A percentile compares a stretch with the other conserved stretches of the same genome.
Conservation (phyloP, 768 basidiomycete species). For the Lepiota venenata region DNA sequence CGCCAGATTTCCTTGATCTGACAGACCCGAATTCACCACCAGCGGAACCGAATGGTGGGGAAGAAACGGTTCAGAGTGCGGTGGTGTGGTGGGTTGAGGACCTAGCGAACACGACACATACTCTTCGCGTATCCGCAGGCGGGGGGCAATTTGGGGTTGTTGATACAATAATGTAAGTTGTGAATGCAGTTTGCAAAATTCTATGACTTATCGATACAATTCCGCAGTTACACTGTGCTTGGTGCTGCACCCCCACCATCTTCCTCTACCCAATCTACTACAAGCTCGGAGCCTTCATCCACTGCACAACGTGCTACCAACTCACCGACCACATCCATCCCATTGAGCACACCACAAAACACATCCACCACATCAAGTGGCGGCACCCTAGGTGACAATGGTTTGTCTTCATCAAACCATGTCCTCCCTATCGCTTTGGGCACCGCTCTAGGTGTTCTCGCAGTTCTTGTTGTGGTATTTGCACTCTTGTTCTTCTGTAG, state of each 20-base stretch:
- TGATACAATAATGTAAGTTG: no score
- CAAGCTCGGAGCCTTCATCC: constrained; percentile 16
- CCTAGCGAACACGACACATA: constrained; percentile 32
- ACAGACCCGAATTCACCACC: constrained; percentile 2
- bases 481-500: constrained; percentile 28
- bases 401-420: constrained; percentile 15
- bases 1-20: constrained; percentile 30
- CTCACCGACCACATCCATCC: background rate
- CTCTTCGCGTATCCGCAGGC: constrained; percentile 33
- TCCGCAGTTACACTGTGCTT: constrained; percentile 14
- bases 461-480: constrained; percentile 22
- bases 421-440: constrained; percentile 30
- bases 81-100: constrained; percentile 36
- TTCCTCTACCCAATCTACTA: constrained; percentile 11
- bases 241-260: constrained; percentile 13
- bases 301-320: no score
- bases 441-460: constrained; percentile 28
- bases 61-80: constrained; percentile 33
- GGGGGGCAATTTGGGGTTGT: constrained; percentile 29
- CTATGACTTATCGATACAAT: background rate
- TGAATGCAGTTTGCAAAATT: background rate
- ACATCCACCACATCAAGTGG: constrained; percentile 13
- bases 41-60: constrained; percentile 31
- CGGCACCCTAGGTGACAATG: no score
- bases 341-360: constrained; percentile 10